These are phyloP conservation scores for Diaporthe nobilis DNA, from an alignment of 2,329 filamentous ascomycete species.

Conservation along the genomic window DNA sequence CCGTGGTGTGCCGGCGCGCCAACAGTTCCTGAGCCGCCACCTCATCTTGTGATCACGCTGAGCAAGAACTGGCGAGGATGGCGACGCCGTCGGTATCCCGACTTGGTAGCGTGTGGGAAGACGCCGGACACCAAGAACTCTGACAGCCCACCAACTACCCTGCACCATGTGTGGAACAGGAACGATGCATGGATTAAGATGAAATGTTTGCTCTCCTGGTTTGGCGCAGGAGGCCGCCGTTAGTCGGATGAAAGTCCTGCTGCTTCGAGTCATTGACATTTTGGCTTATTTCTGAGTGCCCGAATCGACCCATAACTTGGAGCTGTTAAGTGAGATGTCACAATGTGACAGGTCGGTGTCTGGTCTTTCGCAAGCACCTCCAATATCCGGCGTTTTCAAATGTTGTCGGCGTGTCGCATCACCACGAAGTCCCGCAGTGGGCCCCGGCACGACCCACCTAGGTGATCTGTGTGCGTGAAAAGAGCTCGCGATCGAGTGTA, in stretches of 20 bases:
- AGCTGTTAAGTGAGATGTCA: conserved; percentile 31
- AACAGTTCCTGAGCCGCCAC: neutral
- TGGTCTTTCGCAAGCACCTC: conserved; percentile 28
- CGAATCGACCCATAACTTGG: conserved; percentile 16
- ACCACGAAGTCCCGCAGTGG: conserved; percentile 22
- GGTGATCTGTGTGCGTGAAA: conserved; percentile 11
- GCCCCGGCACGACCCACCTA: conserved; percentile 8
- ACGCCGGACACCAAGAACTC: neutral
- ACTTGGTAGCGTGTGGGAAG: neutral
- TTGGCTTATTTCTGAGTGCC: conserved; percentile 5
- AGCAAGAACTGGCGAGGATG: conserved; percentile 8
- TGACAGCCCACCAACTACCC: neutral
- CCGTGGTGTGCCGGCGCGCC: neutral
- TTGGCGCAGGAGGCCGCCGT: conserved; percentile 8
- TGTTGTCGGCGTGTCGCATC: conserved; percentile 23
- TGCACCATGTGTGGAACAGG: conserved; percentile 18
- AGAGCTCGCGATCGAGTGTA: neutral
- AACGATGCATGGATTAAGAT: neutral
- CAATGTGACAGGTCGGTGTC: conserved; percentile 26
- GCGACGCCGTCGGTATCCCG: neutral
- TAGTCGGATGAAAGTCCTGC: neutral
- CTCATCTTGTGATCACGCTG: neutral
- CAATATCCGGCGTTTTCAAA: conserved; percentile 30
- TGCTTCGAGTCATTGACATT: conserved; percentile 32
- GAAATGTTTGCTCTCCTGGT: conserved; percentile 21